Conservation (phyloP, 257 asterid species). For the Orobanche coerulescens region DNA sequence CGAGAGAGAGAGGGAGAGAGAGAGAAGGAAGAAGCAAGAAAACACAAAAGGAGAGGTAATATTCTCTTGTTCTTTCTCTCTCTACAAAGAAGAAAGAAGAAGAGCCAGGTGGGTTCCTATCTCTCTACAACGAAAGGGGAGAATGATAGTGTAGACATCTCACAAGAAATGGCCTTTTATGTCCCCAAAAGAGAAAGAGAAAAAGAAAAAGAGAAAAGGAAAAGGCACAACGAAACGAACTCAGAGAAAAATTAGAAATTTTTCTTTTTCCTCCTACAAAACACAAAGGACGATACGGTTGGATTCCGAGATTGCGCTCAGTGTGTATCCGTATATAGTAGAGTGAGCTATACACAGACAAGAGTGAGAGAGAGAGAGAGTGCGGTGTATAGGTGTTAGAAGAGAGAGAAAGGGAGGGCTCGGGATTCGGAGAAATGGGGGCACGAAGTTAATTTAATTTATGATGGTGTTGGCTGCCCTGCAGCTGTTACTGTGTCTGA, state of each 20-base stretch:
- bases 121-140: neutral
- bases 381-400: no score
- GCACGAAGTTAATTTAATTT: conserved; percentile 38
- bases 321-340: neutral
- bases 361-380: conserved; percentile 13
- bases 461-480: conserved; percentile 37
- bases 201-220: no score
- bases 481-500: conserved; percentile 29
- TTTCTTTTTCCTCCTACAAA: neutral
- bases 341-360: neutral
- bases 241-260: neutral
- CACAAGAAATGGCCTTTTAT: conserved; percentile 14
- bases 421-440: conserved; percentile 67
- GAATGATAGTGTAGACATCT: conserved; percentile 13
- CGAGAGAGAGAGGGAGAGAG: no score
- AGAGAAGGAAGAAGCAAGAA: neutral
- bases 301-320: conserved; percentile 3
- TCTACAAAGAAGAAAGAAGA: conserved; percentile 21
- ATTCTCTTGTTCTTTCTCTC: conserved; percentile 10
- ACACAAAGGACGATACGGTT: neutral
- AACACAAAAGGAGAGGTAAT: no score
- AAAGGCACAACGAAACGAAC: neutral
- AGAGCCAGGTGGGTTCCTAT: conserved; percentile 5
- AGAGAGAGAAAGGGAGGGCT: conserved; percentile 32
- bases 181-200: conserved; percentile 14